A percentile compares a stretch with the other conserved stretches of the same genome.
Conservation (phyloP, 139 green algal species). For the Asterochloris sp. region DNA sequence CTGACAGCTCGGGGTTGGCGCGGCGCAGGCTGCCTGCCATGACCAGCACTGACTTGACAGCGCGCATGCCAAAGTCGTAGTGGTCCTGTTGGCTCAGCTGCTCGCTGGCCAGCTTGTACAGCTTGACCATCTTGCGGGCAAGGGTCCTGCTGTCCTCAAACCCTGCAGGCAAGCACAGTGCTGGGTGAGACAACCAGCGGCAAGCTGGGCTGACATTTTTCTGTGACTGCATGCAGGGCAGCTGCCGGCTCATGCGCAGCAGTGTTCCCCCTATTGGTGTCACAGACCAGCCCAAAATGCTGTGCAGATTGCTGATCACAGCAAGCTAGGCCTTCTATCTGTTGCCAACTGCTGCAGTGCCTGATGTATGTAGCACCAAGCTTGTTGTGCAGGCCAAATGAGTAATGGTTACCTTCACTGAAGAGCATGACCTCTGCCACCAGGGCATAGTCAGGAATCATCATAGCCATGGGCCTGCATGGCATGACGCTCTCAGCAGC, state of each 20-base stretch:
- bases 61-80: slow-evolving; percentile 88
- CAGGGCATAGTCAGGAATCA: slow-evolving; percentile 83
- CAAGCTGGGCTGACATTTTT: background rate
- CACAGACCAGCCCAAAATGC: no score
- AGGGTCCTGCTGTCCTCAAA: slow-evolving; percentile 79
- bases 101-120: slow-evolving; percentile 89
- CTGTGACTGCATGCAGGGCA: no score
- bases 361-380: no score
- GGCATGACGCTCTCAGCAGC: no score
- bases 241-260: no score
- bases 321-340: no score
- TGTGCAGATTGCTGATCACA: no score
- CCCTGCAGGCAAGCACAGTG: slow-evolving; percentile 22
- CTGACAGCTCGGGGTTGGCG: slow-evolving; percentile 56
- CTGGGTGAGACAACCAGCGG: slow-evolving; percentile 65
- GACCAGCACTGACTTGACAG: slow-evolving; percentile 82
- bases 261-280: no score
- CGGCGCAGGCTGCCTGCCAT: slow-evolving; percentile 81
- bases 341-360: no score
- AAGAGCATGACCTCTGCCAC: slow-evolving; percentile 84
- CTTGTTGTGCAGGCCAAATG: no score
- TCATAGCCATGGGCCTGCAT: slow-evolving; percentile 70
- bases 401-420: slow-evolving; percentile 36
- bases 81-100: slow-evolving; percentile 84
- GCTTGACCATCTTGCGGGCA: slow-evolving; percentile 84